Evolutionary conservation across 2,329 filamentous ascomycete genomes (phyloP).

Genomic region (Alternaria angustiovoidea): DNA sequence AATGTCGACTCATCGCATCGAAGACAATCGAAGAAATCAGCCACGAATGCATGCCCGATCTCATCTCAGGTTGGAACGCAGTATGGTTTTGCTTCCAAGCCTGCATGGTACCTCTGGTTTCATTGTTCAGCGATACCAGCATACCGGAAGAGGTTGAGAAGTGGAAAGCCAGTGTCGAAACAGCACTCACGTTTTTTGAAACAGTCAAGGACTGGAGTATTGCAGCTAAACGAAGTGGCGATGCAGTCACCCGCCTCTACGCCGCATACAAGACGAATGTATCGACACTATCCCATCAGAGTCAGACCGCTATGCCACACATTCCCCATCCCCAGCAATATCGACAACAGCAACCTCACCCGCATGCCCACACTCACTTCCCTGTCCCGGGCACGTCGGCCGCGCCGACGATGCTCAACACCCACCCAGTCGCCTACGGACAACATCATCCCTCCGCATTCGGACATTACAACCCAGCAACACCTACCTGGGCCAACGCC

Average conservation of each 20-base stretch:
- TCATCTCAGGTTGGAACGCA: slow-evolving; percentile 82
- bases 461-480: slow-evolving; percentile 39
- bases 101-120: slow-evolving; percentile 79
- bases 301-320: slow-evolving; percentile 22
- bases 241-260: slow-evolving; percentile 54
- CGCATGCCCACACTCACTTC: slow-evolving; percentile 23
- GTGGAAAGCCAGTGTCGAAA: slow-evolving; percentile 54
- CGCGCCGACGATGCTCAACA: slow-evolving; percentile 23
- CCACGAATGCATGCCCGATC: slow-evolving; percentile 73
- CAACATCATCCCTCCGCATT: slow-evolving; percentile 7
- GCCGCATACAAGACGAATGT: slow-evolving; percentile 50
- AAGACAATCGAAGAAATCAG: slow-evolving; percentile 77
- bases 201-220: slow-evolving; percentile 55
- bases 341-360: slow-evolving; percentile 15
- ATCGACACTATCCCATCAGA: slow-evolving; percentile 22
- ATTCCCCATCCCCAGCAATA: slow-evolving; percentile 16
- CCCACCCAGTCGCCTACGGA: slow-evolving; percentile 15
- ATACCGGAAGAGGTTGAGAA: slow-evolving; percentile 51
- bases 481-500: slow-evolving; percentile 35
- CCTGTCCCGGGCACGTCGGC: slow-evolving; percentile 19
- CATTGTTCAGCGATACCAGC: slow-evolving; percentile 71
- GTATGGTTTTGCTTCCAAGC: slow-evolving; percentile 85
- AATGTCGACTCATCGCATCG: slow-evolving; percentile 73
- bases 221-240: slow-evolving; percentile 54
- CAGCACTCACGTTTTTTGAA: slow-evolving; percentile 54